These are phyloP conservation scores for Picea glauca DNA, from an alignment of 75 land plant species.

Conservation along the genomic window DNA sequence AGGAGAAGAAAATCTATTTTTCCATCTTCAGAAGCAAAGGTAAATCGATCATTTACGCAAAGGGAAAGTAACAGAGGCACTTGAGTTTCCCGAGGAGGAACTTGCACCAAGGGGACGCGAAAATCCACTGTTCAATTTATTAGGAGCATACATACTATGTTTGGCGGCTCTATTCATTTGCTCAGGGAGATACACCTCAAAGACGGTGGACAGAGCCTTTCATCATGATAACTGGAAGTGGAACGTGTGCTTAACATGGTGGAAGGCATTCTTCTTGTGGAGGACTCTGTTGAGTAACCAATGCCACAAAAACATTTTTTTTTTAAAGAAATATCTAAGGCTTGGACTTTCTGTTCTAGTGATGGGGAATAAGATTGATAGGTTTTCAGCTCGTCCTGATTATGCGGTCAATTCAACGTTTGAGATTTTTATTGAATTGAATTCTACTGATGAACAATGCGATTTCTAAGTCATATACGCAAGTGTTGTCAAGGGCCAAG, in stretches of 20 bases:
- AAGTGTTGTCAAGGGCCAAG: conserved; percentile 87
- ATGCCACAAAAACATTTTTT: conserved; percentile 98
- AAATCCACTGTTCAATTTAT: conserved; percentile 77
- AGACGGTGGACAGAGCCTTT: conserved; percentile 99
- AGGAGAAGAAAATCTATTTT: no score
- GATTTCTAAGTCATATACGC: conserved; percentile 98
- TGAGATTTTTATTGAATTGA: conserved; percentile 89
- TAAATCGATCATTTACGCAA: no score
- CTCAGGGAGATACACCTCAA: conserved; percentile 98
- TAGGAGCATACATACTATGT: conserved; percentile 97
- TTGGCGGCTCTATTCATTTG: conserved; percentile 98
- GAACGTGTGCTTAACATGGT: conserved; percentile 99
- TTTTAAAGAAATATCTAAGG: conserved; percentile 89
- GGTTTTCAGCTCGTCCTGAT: conserved; percentile 93
- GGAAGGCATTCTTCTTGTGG: conserved; percentile 98
- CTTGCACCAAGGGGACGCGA: conserved; percentile 68
- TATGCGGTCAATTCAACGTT: conserved; percentile 92
- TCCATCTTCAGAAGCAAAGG: no score
- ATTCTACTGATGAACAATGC: conserved; percentile 99
- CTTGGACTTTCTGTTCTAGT: conserved; percentile 95
- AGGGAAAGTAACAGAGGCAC: no score
- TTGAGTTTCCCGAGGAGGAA: no score
- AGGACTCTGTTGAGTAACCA: conserved; percentile 97
- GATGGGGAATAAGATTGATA: conserved; percentile 94
- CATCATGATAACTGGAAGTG: conserved; percentile 99